These are phyloP conservation scores for Ceraceosorus guamensis DNA, from an alignment of 1,284 basidiomycete genomes.

Conservation along the genomic window DNA sequence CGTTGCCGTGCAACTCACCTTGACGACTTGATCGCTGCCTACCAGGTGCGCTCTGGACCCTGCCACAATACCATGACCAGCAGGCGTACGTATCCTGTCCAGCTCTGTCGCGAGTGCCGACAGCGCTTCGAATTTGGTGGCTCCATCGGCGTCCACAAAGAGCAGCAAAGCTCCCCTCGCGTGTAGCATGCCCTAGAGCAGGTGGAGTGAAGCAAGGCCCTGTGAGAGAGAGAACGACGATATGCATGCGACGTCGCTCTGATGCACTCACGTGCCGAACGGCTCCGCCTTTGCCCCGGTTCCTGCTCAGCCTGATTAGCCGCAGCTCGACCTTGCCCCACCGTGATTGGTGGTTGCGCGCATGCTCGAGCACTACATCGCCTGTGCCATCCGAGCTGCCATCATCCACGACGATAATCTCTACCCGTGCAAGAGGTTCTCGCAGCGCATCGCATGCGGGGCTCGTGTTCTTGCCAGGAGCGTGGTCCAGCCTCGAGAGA, in stretches of 20 bases:
- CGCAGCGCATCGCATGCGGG: constrained; percentile 5
- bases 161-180: constrained; percentile 69
- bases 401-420: constrained; percentile 82
- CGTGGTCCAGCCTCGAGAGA: background rate
- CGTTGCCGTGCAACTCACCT: constrained; percentile 55
- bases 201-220: background rate
- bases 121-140: constrained; percentile 75
- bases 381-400: constrained; percentile 73
- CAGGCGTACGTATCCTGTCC: constrained; percentile 29
- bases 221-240: background rate
- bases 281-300: constrained; percentile 84
- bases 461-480: too few species aligned
- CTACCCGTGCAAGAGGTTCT: constrained; percentile 50
- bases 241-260: constrained; percentile 47
- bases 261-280: constrained; percentile 64
- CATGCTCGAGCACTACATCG: constrained; percentile 60
- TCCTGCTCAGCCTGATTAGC: constrained; percentile 68
- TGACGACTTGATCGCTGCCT: constrained; percentile 83
- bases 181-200: constrained; percentile 54
- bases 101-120: constrained; percentile 66
- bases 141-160: constrained; percentile 90
- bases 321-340: constrained; percentile 56
- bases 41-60: constrained; percentile 87
- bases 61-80: constrained; percentile 61
- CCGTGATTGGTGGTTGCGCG: constrained; percentile 54